Evolutionary conservation across 768 basidiomycete species (phyloP), one percentile per base, ranked within the genome.

Genomic region (Termitomyces sp.): DNA sequence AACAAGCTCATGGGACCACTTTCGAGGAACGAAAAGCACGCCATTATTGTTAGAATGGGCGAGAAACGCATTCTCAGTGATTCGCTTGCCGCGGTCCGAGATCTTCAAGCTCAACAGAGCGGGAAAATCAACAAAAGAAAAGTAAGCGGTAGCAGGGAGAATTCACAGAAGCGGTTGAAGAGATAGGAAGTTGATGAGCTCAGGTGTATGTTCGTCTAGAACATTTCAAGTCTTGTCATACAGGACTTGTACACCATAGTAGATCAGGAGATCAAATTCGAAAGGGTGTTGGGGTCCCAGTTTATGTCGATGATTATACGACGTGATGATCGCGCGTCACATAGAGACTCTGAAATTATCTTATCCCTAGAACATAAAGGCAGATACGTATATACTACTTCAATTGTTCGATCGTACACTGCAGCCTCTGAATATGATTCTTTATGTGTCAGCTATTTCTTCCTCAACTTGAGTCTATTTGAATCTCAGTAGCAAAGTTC

Each of bases 1-100:
- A 75, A 77, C 56, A 55, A 58, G 12, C 69, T 85, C 5, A 69
- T 79, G 22, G 65, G 61, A 16, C 56, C 55, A n/a, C 66, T 81
- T 1, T 55, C 76, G 4, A 56, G 73, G 53, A 83, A 84, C 62
- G 80, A 76, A 64, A 75, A 75, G 58, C 76, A 85, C 57, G 92
- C 93, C 1, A 66, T 87, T 8, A 72, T 89, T 47, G 90, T 94
- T 13, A 80, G 93, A 36, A 68, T 91, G 10, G 90, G 90, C 4
- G 93, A 95, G 74, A 93, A 93, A 72, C 72, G 80, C 24, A 84
- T 94, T 13, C 65, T 94, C 54, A 55, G 62, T 8, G 66, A 62
- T 8, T 56, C 62, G n/a, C 53, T 73, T 31, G 55, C 62, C 16
- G 69, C 66, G 50, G 33, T 74, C 28, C 52, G 60, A 20, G 56